Base-by-base conservation (phyloP, 805 yeast genomes). In the Yarrowia keelungensis region DNA sequence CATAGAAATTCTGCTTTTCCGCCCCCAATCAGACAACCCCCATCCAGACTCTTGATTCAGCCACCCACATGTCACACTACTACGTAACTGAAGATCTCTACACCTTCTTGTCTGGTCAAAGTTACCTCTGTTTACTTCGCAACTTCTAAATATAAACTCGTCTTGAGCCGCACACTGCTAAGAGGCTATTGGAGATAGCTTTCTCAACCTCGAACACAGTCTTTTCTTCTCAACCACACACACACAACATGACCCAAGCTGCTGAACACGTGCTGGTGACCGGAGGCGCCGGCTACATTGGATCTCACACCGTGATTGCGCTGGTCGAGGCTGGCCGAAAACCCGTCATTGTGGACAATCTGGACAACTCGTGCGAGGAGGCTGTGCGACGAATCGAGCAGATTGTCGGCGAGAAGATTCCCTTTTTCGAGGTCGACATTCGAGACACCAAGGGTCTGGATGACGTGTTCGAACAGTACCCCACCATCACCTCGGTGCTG, bases 201-300 rank as follows among this genome's bases (percentile, higher is more conserved):
- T 26, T 26, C 32, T 26, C 32, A 26, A 26, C 32, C 32, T 2
- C 32, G 7, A 26, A 26, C 32, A 3, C 7, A 26, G 32, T 5
- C 32, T 26, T 26, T 26, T 26, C 32, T 5, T 26, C 32, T 26
- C 32, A 26, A 11, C 39, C 39, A 11, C 39, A 38, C 39, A 38
- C 36, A 22, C 46, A 42, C 19, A 49, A 32, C 9, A 49, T 49
- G 53, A 49, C 53, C 53, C 53, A 49, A 38, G 53, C 53, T 47
- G 50, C 65, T 12, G 77, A 76, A 65, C 81, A 81, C 75, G 86
- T 88, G 54, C 80, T 89, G 67, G 93, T 90, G 38, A 89, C 95
- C 26, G 96, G 96, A 54, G 96, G 96, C 59, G 91, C 94, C 36
- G 95, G 97, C 22, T 90, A 90, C 78, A 89, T 91, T 74, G 96